These are phyloP conservation scores for Vigna angularis DNA, from an alignment of 306 rosid species.

Conservation along the genomic window DNA sequence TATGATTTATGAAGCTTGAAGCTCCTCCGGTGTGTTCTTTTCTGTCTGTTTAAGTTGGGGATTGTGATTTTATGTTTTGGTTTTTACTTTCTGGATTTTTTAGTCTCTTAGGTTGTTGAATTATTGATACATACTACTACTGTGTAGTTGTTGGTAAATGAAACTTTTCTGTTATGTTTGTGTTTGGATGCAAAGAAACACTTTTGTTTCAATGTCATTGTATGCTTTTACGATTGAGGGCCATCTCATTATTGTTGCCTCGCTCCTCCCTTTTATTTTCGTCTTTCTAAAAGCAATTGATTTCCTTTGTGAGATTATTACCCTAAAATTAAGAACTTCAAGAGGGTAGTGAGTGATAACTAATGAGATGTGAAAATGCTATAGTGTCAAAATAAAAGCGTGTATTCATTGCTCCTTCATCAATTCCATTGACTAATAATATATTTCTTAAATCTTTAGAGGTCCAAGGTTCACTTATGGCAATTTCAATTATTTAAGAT, in stretches of 20 bases:
- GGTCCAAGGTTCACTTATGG: conserved; percentile 29
- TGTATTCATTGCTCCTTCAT: conserved; percentile 44
- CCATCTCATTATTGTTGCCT: conserved; percentile 59
- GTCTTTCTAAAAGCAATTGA: conserved; percentile 23
- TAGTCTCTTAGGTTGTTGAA: conserved; percentile 7
- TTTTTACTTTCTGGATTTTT: conserved; percentile 24
- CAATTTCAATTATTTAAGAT: conserved; percentile 41
- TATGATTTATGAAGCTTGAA: conserved; percentile 16
- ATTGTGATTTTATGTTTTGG: conserved; percentile 27
- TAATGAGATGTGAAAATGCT: conserved; percentile 44
- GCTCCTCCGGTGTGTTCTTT: conserved; percentile 2
- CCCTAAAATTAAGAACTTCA: conserved; percentile 14
- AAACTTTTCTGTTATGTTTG: conserved; percentile 42
- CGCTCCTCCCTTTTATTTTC: not conserved
- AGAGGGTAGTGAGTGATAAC: conserved; percentile 15
- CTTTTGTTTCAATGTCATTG: conserved; percentile 56
- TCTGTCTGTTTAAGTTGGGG: not conserved
- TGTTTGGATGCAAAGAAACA: conserved; percentile 48
- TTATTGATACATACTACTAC: conserved; percentile 24
- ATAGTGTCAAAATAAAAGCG: conserved; percentile 32
- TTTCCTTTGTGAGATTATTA: conserved; percentile 38
- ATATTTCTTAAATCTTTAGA: conserved; percentile 34
- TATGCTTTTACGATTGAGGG: conserved; percentile 50
- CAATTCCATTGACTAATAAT: conserved; percentile 38
- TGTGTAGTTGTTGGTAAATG: conserved; percentile 32